These are phyloP conservation scores for Quercus lobata DNA, from an alignment of 331 rosid species.

Conservation along the genomic window DNA sequence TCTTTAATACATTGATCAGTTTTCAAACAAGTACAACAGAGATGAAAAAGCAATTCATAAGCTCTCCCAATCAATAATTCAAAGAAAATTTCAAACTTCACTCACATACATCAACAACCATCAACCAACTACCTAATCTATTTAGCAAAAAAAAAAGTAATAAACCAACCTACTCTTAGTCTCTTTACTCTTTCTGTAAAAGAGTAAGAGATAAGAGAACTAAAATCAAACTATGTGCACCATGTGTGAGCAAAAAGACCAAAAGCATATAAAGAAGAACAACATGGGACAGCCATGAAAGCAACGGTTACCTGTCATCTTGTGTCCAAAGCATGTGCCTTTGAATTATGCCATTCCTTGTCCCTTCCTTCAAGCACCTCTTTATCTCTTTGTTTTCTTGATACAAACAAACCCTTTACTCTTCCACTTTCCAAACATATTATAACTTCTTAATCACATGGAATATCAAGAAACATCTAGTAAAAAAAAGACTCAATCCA, in stretches of 20 bases:
- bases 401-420: conserved; percentile 29
- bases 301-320: conserved; percentile 46
- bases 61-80: neutral
- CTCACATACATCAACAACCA: neutral
- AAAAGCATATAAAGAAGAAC: conserved; percentile 20
- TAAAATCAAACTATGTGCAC: conserved; percentile 26
- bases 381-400: conserved; percentile 26
- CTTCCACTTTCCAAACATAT: conserved; percentile 14
- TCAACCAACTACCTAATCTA: neutral
- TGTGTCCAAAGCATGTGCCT: conserved; percentile 56
- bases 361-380: conserved; percentile 19
- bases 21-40: neutral
- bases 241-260: conserved; percentile 30
- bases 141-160: no score
- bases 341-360: conserved; percentile 33
- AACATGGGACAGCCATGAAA: conserved; percentile 51
- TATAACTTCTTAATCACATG: conserved; percentile 31
- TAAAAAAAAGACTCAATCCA: conserved; percentile 2
- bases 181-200: neutral
- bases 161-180: neutral
- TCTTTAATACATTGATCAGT: neutral
- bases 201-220: neutral
- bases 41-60: neutral
- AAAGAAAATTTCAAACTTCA: neutral
- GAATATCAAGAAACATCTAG: conserved; percentile 2